Base-by-base conservation (phyloP, 208 protist species). In the Sergeia podlipaevii region DNA sequence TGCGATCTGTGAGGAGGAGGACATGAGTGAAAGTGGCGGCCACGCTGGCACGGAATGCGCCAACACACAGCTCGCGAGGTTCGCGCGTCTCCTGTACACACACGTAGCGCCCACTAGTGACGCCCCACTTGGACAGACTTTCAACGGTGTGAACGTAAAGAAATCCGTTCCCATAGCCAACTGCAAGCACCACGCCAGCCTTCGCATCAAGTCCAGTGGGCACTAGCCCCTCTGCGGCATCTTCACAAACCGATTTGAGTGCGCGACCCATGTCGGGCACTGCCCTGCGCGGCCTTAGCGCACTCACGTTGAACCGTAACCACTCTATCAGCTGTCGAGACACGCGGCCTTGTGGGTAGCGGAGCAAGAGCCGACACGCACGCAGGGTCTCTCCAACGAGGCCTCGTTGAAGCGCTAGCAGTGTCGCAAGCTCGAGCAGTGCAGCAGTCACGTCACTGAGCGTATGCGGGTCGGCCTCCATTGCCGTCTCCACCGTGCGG, bases 381-480 rank as follows among this genome's bases (percentile, higher is more conserved):
- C 80, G 74, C 47, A 96, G 57, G 37, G 82, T 54, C 48, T 93
- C 82, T 46, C 78, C 82, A 20, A 93, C 74, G 24, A 68, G 30
- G 8, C 85, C 87, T 36, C 83, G 70, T 48, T 95, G 90, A 36
- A 93, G 53, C 0, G 85, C 51, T 23, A 96, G 53, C 26, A 94
- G 46, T 15, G 89, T 24, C 5, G 85, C 66, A 27, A 96, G 70
- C 46, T 89, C 81, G 4, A 87, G 10, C 27, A 93, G 68, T 17
- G 58, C 65, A 1, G 69, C 36, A 8, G 20, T 49, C 46, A 65
- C 41, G 45, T 11, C 43, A 24, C 41, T 49, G 29, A n/a, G 30
- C 4, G 15, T 20, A 33, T 0, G 34, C 32, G 4, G 29, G 27
- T 30, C 13, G 32, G 21, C 30, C 10, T 50, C 27, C 24, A 51